These are phyloP conservation scores for Collybiopsis confluens DNA, from an alignment of 768 basidiomycete species.

Conservation along the genomic window DNA sequence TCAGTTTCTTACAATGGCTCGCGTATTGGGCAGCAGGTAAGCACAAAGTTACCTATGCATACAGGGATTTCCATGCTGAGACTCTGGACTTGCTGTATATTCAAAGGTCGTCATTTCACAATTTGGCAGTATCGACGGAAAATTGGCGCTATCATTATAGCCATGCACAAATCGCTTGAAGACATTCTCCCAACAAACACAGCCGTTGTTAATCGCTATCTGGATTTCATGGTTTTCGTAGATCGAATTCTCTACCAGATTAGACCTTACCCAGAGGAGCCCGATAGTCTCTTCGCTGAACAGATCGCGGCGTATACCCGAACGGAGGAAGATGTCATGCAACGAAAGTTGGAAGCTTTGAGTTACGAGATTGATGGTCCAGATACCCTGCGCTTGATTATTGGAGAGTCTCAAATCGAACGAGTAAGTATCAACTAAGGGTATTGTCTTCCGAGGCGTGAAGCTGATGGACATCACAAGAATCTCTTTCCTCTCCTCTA, in stretches of 20 bases:
- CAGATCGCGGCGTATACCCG: not conserved
- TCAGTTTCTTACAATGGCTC: constrained; percentile 4
- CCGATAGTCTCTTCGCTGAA: not conserved
- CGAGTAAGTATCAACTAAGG: constrained; percentile 6
- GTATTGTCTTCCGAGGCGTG: not conserved
- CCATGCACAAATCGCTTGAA: not conserved
- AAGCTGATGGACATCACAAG: too few relatives aligned
- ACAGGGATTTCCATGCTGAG: too few relatives aligned
- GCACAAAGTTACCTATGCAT: too few relatives aligned
- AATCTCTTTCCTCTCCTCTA: not conserved
- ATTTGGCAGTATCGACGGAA: constrained; percentile 9
- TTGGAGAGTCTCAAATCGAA: constrained; percentile 10
- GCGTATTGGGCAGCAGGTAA: constrained; percentile 6
- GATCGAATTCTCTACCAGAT: constrained; percentile 5
- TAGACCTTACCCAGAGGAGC: not conserved
- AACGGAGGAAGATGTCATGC: constrained; percentile 5
- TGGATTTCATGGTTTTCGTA: not conserved
- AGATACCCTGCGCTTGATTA: constrained; percentile 8
- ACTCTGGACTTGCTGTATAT: too few relatives aligned
- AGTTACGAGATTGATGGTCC: constrained; percentile 10
- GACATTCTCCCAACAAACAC: constrained; percentile 3
- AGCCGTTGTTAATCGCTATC: constrained; percentile 6
- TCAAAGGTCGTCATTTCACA: constrained; percentile 10
- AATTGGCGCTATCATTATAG: constrained; percentile 5
- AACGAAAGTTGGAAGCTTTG: constrained; percentile 1